These are phyloP conservation scores for Eucalyptus pauciflora DNA, from an alignment of 345 rosid species.

Conservation along the genomic window DNA sequence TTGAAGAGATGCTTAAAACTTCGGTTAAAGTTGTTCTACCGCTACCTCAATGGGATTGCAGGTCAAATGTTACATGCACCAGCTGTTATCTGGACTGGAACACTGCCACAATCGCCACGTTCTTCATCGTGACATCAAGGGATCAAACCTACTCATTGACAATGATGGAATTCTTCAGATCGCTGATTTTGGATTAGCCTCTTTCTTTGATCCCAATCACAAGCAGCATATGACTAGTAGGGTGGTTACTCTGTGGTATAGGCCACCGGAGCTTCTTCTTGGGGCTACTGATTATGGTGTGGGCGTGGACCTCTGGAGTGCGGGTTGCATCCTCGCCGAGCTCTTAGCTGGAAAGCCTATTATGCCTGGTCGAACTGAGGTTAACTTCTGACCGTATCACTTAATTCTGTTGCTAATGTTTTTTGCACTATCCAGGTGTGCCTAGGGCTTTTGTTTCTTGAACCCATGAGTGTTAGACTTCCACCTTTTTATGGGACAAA, in stretches of 20 bases:
- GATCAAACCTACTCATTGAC: slow-evolving; percentile 78
- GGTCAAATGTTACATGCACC: slow-evolving; percentile 69
- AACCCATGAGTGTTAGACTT: not conserved
- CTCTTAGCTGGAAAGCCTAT: slow-evolving; percentile 69
- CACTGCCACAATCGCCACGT: slow-evolving; percentile 63
- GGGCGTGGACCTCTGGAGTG: slow-evolving; percentile 81
- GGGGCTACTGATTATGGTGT: slow-evolving; percentile 80
- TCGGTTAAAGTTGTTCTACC: not conserved
- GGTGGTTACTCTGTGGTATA: slow-evolving; percentile 80
- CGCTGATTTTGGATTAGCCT: slow-evolving; percentile 84
- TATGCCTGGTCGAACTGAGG: slow-evolving; percentile 90
- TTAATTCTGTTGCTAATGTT: not conserved
- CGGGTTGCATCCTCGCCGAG: slow-evolving; percentile 79
- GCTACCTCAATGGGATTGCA: slow-evolving; percentile 7
- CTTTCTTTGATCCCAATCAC: slow-evolving; percentile 68
- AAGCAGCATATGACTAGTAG: slow-evolving; percentile 83
- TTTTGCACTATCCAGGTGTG: not conserved
- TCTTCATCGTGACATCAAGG: slow-evolving; percentile 78
- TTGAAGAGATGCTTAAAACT: not conserved
- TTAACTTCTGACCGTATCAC: not conserved
- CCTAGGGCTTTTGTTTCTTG: not conserved
- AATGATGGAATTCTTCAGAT: slow-evolving; percentile 60
- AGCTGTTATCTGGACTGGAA: slow-evolving; percentile 65
- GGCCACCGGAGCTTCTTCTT: slow-evolving; percentile 86
- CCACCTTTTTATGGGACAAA: not conserved